Evolutionary conservation across 345 rosid genomes (phyloP).

Genomic region (Rhizophora mangle): DNA sequence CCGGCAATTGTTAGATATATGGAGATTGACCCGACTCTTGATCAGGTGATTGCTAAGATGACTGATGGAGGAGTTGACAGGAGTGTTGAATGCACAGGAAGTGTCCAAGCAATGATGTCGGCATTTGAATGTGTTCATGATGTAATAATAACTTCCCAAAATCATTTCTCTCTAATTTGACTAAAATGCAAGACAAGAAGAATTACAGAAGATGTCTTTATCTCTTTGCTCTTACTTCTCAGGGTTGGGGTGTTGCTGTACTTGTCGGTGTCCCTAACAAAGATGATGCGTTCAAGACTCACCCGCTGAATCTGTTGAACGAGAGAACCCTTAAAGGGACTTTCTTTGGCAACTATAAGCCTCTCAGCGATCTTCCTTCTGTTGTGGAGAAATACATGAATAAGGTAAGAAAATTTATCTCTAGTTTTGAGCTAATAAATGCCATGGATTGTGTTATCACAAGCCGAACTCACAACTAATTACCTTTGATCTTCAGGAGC

Average conservation of each 20-base stretch:
- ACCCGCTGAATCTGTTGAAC: conserved; percentile 40
- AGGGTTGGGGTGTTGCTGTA: conserved; percentile 62
- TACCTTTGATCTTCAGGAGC: conserved; percentile 28
- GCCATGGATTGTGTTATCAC: too few species aligned
- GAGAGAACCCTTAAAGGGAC: conserved; percentile 58
- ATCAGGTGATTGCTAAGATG: conserved; percentile 38
- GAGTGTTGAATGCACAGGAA: conserved; percentile 40
- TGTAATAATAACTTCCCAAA: conserved; percentile 3
- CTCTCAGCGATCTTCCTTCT: conserved; percentile 44
- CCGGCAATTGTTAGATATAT: background rate
- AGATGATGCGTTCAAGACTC: conserved; percentile 49
- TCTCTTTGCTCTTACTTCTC: background rate
- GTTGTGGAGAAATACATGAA: conserved; percentile 53
- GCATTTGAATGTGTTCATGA: conserved; percentile 43
- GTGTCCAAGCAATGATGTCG: conserved; percentile 27
- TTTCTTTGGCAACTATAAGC: conserved; percentile 58
- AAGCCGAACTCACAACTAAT: too few species aligned
- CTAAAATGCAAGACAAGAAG: background rate
- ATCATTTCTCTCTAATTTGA: background rate
- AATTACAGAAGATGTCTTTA: background rate
- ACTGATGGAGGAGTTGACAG: conserved; percentile 46
- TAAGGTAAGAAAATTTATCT: conserved; percentile 20
- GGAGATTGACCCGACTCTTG: background rate
- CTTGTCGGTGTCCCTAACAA: conserved; percentile 50
- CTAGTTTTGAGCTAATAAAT: background rate